Base-by-base conservation (phyloP, 108 stramenopile species). In the Skeletonema menzelii region DNA sequence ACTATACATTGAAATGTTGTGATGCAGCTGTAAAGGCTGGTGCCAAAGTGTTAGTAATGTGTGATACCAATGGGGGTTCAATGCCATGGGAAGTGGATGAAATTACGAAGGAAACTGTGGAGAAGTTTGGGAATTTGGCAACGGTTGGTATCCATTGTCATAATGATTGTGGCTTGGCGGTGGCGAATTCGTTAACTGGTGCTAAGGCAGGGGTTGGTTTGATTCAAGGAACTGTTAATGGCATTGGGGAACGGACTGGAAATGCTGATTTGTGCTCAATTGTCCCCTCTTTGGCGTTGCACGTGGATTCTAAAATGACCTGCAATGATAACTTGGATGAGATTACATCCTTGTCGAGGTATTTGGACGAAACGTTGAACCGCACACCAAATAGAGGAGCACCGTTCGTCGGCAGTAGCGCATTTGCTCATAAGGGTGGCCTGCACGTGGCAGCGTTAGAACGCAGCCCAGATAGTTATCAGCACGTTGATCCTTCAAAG, bases 341-440 rank as follows among this genome's bases (percentile, higher is more conserved):
- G 11, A 68, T 97, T 27, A 96, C 97, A 12, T 85, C 77, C 5
- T 59, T 96, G 22, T 90, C 90, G n/a, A 80, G 95, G 28, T 96
- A 86, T 70, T 91, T 96, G 28, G 95, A 96, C 69, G 97, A 97
- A 75, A 85, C 86, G 5, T 70, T 96, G 67, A 97, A 97, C 65
- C 85, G 87, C 19, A 82, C 82, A 10, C 95, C 93, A 7, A 56
- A 88, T 30, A 66, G 68, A 13, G 75, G 79, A 7, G 85, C 88
- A 4, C 97, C 97, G 0, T 97, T 76, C 61, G 95, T 96, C 17
- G 97, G 97, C n/a, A 66, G 80, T 7, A 89, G 87, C 12, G 95
- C 97, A 4, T 97, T 97, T 87, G 97, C 97, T 13, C 97, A 97
- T 82, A 97, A 97, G 86, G 97, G 97, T 28, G 97, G 97, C 12